phyloP scores from a whole-genome alignment of 371 early-diverging fungal species.

The Nematocida displodere region DNA sequence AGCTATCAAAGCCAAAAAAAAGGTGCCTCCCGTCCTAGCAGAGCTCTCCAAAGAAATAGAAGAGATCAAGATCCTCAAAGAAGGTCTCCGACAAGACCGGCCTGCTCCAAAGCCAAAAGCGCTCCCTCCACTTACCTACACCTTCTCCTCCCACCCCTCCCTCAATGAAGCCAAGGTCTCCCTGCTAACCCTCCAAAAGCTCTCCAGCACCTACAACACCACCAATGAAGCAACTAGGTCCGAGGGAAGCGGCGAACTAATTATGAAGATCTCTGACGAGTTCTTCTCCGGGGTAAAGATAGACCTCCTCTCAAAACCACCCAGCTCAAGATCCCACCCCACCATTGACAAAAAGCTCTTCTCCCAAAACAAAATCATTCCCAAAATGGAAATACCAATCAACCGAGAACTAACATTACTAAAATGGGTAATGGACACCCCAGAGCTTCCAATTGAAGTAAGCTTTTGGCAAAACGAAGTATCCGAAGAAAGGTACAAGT shows the following conservation, averaged over 20 bases:
- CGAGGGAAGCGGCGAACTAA: slow-evolving; percentile 34
- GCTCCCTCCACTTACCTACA: neutral
- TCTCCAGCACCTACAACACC: slow-evolving; percentile 6
- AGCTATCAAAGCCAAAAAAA: slow-evolving; percentile 14
- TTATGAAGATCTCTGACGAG: slow-evolving; percentile 30
- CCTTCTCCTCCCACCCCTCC: neutral
- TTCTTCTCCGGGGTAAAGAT: neutral
- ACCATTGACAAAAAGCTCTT: slow-evolving; percentile 38
- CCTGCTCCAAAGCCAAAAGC: neutral
- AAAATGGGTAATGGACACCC: slow-evolving; percentile 32
- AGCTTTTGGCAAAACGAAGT: slow-evolving; percentile 49
- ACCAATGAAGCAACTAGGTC: slow-evolving; percentile 17
- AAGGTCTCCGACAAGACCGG: slow-evolving; percentile 4
- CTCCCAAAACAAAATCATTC: slow-evolving; percentile 1
- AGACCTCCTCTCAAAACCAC: slow-evolving; percentile 14
- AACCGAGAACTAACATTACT: slow-evolving; percentile 10
- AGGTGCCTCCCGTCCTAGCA: slow-evolving; percentile 22
- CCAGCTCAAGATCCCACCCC: slow-evolving; percentile 18
- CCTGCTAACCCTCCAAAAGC: slow-evolving; percentile 27
- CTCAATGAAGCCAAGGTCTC: neutral
- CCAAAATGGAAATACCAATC: slow-evolving; percentile 20
- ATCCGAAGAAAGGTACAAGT: slow-evolving; percentile 49
- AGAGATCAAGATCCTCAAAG: slow-evolving; percentile 37
- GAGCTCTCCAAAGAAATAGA: slow-evolving; percentile 46
- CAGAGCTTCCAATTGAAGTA: slow-evolving; percentile 30